Evolutionary conservation across 768 basidiomycete species (phyloP), one percentile per base, ranked within the genome.

Genomic region (Phlebiopsis gigantea): DNA sequence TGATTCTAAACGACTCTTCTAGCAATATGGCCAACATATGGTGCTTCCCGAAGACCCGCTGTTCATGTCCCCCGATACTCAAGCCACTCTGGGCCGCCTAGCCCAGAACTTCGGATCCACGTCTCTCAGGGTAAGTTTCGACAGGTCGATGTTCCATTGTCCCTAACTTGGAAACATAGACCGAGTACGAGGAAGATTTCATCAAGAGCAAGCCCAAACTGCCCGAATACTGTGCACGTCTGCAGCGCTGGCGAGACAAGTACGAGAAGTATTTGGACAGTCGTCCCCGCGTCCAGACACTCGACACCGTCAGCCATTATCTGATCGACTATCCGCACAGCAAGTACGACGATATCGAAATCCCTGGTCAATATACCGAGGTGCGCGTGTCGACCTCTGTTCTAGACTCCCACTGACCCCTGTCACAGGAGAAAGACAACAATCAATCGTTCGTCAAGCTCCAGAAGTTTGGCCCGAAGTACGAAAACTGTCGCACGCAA

Each of bases 301-400:
- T 99, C 55, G 94, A 97, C 60, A 75, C 85, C 47, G 75, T 91
- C 43, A 93, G 92, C 61, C 93, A 95, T 71, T 97, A 94, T 72
- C 76, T 99, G 64, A 90, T 92, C 6, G 97, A 98, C 71, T 99
- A 98, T 77, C 96, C 98, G 63, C 94, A 98, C 70, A 87, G 85
- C 66, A 97, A 94, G 69, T 93, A 96, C 49, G 97, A 98, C 61
- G 96, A 99, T 61, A 91, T 99, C 39, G 95, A 99, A 67, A 84
- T 99, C 49, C 95, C 95, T n/a, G 97, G 97, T 6, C 97, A 99
- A 70, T 99, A 99, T 68, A 90, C 93, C 0, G 92, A 98, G 81
- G 94, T 90, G 54, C 64, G 75, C 17, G 10, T 29, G 19, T 49
- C 28, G 9, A 29, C 48, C 44, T 55, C 17, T 50, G 42, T 0